Base-by-base conservation (phyloP, 2,329 filamentous ascomycete genomes). In the Cryoendolithus antarcticus region DNA sequence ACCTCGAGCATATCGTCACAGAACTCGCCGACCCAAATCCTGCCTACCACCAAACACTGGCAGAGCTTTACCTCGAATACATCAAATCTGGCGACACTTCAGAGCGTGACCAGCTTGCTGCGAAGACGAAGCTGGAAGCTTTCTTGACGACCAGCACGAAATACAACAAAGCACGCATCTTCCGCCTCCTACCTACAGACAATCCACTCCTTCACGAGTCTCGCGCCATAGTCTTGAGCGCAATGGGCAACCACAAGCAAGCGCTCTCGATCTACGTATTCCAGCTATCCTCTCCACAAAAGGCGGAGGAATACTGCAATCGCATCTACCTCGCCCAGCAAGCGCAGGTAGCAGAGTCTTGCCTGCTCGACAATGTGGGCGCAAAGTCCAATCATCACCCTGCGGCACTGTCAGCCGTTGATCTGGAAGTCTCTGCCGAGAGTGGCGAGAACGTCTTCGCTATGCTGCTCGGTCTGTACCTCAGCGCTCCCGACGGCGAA, bases 251-350 rank as follows among this genome's bases (percentile, higher is more conserved):
- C 52, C 88, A 98, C 63, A 88, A 86, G 56, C 86, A 96, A 62
- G 91, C 91, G 0, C 66, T 98, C 11, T 82, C 91, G 57, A 94
- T 98, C 37, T 98, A 94, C 58, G 89, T 96, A 19, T 98, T 95
- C 64, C 91, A 89, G 59, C 75, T 98, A 59, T 68, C 82, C 48
- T 81, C 94, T 58, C 89, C 84, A 46, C 67, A 66, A 9, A 96
- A 94, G 62, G 91, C 91, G 27, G 91, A 98, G 72, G 86, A 94
- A 80, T 94, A 98, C 63, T 96, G 91, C 66, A 95, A 95, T 62
- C 79, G 78, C 44, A 74, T 88, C 41, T 82, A 94, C 62, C 71
- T 81, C 44, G 60, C 69, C 46, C 56, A 38, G 51, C 52, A 53
- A 44, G 61, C 69, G 7, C 24, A 27, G 24, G 24, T 27, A 8